Evolutionary conservation across 352 stramenopile genomes (phyloP), one percentile per base, ranked within the genome.

Genomic region (Globisporangium rhizosaccharum): DNA sequence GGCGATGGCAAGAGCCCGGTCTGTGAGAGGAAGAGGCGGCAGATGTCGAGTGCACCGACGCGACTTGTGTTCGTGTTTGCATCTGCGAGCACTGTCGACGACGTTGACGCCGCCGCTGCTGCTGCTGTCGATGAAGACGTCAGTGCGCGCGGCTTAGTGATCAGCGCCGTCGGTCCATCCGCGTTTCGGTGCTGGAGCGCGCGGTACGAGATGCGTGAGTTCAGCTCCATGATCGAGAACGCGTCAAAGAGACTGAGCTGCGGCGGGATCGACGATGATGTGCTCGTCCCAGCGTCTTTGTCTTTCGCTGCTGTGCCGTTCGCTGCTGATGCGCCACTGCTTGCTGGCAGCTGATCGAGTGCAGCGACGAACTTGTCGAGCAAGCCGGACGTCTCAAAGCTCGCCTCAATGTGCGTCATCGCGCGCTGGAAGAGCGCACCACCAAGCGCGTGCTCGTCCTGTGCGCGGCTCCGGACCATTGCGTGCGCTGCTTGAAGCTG

Each of bases 151-250:
- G 73, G 75, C 46, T 85, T 83, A 1, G 72, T 76, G 61, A 83
- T 71, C 4, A 61, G 61, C 2, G 70, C 57, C 1, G 72, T 65
- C 12, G 76, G 63, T 10, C 76, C 56, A 46, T 82, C 70, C n/a
- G 61, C 49, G 51, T 68, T 79, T 10, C 75, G 73, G 30, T 78
- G 79, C 57, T 74, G 62, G 30, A 85, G 53, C 14, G 75, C 73
- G 51, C 76, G 28, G 49, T 89, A 75, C 4, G 77, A 89, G 52
- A 93, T 88, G 11, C 85, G 76, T 3, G 79, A 73, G 57, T 95
- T 95, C 0, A 93, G 59, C 69, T 95, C 85, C 83, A 91, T 92
- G 47, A 95, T 88, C 36, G 84, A 92, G 55, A 93, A 95, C 1
- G 82, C 69, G 52, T 95, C 85, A 54, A 92, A 95, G 20, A 95